Conservation (phyloP, 23 red algal species). For the Chondrus crispus region DNA sequence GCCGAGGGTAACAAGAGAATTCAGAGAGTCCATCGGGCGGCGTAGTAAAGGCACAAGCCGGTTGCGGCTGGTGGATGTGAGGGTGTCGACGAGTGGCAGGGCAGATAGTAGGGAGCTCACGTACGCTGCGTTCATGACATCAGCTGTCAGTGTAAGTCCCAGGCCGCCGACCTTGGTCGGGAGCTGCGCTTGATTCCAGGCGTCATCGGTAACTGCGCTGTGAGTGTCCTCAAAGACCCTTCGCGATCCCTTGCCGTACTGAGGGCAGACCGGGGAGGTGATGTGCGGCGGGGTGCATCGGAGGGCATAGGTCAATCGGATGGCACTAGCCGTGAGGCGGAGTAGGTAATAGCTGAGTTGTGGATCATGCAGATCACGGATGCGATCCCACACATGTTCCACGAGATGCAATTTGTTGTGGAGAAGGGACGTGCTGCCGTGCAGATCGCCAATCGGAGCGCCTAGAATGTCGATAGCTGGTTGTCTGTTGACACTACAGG, state of each 20-base stretch:
- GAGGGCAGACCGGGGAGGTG: neutral
- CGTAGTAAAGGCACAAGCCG: too few relatives aligned
- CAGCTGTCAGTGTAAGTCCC: too few relatives aligned
- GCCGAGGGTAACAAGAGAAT: too few relatives aligned
- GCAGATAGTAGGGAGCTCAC: too few relatives aligned
- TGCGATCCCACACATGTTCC: neutral
- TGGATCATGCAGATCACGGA: neutral
- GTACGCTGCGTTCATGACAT: too few relatives aligned
- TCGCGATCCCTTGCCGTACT: neutral
- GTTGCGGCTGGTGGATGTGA: too few relatives aligned
- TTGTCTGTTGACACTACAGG: neutral
- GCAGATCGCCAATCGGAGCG: neutral
- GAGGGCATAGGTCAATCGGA: neutral
- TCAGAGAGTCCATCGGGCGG: too few relatives aligned
- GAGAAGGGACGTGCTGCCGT: neutral
- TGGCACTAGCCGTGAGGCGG: neutral
- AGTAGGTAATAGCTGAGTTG: neutral
- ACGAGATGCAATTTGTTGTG: neutral
- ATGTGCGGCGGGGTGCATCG: conserved; percentile 11
- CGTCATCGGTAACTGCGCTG: too few relatives aligned
- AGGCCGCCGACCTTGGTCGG: too few relatives aligned
- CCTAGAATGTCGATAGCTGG: neutral
- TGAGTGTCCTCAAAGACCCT: neutral
- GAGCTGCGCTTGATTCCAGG: too few relatives aligned
- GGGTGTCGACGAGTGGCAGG: too few relatives aligned